Base-by-base conservation (phyloP, 2,329 filamentous ascomycete genomes). In the Penicillium carneum region DNA sequence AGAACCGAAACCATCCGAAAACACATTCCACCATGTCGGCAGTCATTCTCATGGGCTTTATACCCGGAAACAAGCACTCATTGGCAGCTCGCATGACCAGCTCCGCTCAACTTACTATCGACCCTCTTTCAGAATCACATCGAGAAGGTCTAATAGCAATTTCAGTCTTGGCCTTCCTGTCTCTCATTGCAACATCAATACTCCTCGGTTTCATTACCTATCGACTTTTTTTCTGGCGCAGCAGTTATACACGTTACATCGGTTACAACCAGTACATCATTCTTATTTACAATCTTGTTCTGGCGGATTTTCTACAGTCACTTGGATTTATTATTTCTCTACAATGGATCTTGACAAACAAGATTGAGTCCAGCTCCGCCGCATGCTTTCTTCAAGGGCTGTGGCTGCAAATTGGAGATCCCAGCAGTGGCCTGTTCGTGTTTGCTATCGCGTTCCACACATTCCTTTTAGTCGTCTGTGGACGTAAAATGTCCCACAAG, bases 181-280 rank as follows among this genome's bases (percentile, higher is more conserved):
- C 83, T 2, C 71, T 82, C 33, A 50, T 83, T 45, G 78, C 81
- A 29, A 81, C 81, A 4, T 70, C 77, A 2, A 57, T 63, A 2
- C 74, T 85, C 5, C 76, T 84, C 6, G 61, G 62, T 11, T 84
- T 84, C 72, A 81, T 85, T 62, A 83, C 82, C 10, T 81, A 82
- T 63, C 80, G 82, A 26, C 71, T 85, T n/a, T 67, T 84, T 34
- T 80, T 81, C 62, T 84, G 82, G 83, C 76, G 79, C 48, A 76
- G 74, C 56, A 79, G 79, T 61, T 82, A 83, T 66, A 71, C 76
- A 41, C 74, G 80, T 63, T 82, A 82, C 61, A 82, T 84, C 55
- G 82, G 82, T 61, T 82, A 84, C 71, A 85, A 85, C 64, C 83
- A 85, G 72, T 84, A 83, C 57, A 74, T 85, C n/a, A 71, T 84